Base-by-base conservation (phyloP, 192 early-diverging fungal genomes). In the Coemansia sp. region DNA sequence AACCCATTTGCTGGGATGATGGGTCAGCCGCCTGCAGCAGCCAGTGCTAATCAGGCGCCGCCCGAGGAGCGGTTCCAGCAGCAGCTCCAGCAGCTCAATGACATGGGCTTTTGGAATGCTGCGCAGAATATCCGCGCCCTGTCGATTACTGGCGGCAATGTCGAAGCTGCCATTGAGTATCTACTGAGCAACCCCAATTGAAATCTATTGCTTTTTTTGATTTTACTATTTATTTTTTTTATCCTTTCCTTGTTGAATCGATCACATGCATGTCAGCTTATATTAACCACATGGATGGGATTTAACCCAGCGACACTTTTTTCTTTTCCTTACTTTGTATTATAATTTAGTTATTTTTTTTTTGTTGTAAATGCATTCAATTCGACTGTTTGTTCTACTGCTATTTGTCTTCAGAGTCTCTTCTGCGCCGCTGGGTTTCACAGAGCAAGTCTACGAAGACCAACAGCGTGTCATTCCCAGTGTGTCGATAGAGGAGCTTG, bases 91-190 rank as follows among this genome's bases (percentile, higher is more conserved):
- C 91, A 90, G 80, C 78, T 90, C 73, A 92, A 86, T 69, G 98
- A 99, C 30, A 99, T 99, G 98, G 98, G 98, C 18, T 95, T 99
- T 74, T 93, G 82, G 74, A 90, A 96, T 74, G 90, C 90, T 2
- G 81, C 86, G 30, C 89, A 93, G 79, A 99, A 99, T 70, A 92
- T 99, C 64, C 86, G 93, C 41, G 96, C 93, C 0, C 84, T 99
- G 64, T 81, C 86, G 20, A 73, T 87, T 40, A 89, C 93, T 12
- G 85, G 87, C 16, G 98, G 98, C 38, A 92, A 98, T 73, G 95
- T 98, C 16, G 85, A 96, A 67, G 94, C 91, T 4, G 98, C 98
- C n/a, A 89, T 98, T 47, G 98, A 99, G 74, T 87, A 82, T 50
- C 64, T 93, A 18, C 74, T 93, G 32, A 62, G 62, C 59, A 75